Conservation (phyloP, 1,284 basidiomycete genomes). For the Ustilago esculenta region DNA sequence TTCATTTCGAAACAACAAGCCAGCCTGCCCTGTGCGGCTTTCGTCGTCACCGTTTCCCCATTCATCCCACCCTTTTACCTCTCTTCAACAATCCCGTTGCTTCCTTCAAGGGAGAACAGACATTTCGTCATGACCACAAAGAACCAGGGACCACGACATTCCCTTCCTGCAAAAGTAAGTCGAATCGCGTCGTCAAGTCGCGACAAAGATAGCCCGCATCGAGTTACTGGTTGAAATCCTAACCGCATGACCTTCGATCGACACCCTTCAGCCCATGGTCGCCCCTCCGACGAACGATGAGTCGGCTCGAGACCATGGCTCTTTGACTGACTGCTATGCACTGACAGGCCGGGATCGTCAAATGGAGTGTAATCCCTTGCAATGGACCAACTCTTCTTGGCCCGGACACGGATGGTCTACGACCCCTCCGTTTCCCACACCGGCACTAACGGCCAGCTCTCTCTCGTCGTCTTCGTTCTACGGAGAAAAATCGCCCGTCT, state of each 20-base stretch:
- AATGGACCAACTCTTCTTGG: neutral
- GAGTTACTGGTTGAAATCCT: neutral
- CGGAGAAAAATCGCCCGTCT: slow-evolving; percentile 25
- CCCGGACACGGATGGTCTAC: slow-evolving; percentile 14
- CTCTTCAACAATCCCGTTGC: slow-evolving; percentile 8
- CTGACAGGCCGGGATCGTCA: slow-evolving; percentile 9
- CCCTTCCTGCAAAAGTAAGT: slow-evolving; percentile 44
- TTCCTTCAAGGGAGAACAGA: neutral
- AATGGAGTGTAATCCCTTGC: slow-evolving; percentile 3
- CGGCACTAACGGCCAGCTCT: slow-evolving; percentile 28
- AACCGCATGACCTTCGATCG: neutral
- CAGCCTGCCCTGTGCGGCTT: slow-evolving; percentile 8
- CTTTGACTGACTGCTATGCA: slow-evolving; percentile 7
- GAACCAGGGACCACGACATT: slow-evolving; percentile 32
- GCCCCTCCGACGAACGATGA: slow-evolving; percentile 9
- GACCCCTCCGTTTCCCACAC: slow-evolving; percentile 26
- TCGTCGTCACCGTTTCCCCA: slow-evolving; percentile 7
- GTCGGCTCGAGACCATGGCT: slow-evolving; percentile 1
- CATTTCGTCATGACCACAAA: slow-evolving; percentile 29
- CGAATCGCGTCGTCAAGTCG: slow-evolving; percentile 1
- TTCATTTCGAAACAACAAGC: slow-evolving; percentile 11
- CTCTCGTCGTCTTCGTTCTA: slow-evolving; percentile 26
- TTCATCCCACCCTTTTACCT: slow-evolving; percentile 8
- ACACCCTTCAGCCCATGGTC: slow-evolving; percentile 14
- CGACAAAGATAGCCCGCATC: too few species aligned